Conservation (phyloP, 768 basidiomycete genomes). For the Rhodotorula babjevae region DNA sequence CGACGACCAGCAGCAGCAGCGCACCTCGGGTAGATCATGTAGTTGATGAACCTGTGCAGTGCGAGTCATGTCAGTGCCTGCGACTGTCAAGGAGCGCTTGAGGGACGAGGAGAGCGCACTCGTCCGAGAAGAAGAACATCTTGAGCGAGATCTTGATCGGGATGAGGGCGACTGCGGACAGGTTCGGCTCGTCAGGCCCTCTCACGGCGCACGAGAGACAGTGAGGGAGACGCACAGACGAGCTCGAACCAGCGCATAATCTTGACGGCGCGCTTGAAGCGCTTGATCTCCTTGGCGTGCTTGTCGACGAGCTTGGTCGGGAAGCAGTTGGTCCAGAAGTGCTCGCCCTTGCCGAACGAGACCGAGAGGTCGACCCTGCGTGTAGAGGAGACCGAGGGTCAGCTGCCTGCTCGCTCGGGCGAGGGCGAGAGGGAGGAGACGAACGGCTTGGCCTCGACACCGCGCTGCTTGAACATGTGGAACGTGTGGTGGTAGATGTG, state of each 20-base stretch:
- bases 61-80: not conserved
- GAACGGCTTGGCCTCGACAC: constrained; percentile 44
- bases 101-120: constrained; percentile 34
- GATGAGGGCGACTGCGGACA: constrained; percentile 45
- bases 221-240: constrained; percentile 36
- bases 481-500: constrained; percentile 51
- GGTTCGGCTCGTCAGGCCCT: not conserved
- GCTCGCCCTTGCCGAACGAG: constrained; percentile 51
- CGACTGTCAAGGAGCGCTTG: too few species aligned
- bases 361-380: constrained; percentile 51
- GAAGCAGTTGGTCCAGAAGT: constrained; percentile 52
- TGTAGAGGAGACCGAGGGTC: not conserved
- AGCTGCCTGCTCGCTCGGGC: too few species aligned
- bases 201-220: fast-evolving
- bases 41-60: constrained; percentile 44
- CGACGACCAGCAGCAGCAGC: too few species aligned
- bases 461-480: constrained; percentile 47
- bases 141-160: constrained; percentile 50
- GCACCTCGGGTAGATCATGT: constrained; percentile 48
- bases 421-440: not conserved
- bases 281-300: constrained; percentile 49
- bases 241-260: constrained; percentile 49
- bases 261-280: constrained; percentile 48
- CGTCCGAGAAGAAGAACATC: constrained; percentile 50
- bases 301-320: constrained; percentile 50